Conservation (phyloP, 495 filamentous ascomycete genomes). For the Podospora bellae-mahoneyi region DNA sequence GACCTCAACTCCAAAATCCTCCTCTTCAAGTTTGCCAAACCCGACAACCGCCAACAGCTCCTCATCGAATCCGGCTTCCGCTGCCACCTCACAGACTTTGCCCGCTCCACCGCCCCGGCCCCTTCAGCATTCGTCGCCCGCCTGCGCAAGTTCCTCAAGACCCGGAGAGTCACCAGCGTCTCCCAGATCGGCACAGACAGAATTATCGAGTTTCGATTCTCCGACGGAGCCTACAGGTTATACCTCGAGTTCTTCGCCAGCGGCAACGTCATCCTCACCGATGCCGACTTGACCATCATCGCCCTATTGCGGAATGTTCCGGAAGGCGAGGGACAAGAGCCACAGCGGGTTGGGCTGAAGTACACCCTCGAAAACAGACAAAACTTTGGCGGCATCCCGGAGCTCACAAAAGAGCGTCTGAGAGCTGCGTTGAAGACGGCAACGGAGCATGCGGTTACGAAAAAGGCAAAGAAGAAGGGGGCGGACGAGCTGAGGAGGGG, state of each 20-base stretch:
- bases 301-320: constrained; percentile 76
- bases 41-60: constrained; percentile 79
- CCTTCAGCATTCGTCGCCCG: constrained; percentile 80
- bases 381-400: constrained; percentile 70
- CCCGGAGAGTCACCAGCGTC: constrained; percentile 75
- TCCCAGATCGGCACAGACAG: constrained; percentile 89
- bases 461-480: constrained; percentile 71
- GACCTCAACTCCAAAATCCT: constrained; percentile 93
- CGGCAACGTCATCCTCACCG: constrained; percentile 90
- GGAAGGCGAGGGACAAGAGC: constrained; percentile 67
- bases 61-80: constrained; percentile 94
- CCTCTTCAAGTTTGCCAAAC: constrained; percentile 86
- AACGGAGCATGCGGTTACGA: constrained; percentile 48
- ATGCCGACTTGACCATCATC: constrained; percentile 72
- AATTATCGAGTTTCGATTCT: constrained; percentile 88
- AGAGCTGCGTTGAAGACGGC: constrained; percentile 64
- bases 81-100: constrained; percentile 87
- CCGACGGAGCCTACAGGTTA: constrained; percentile 80
- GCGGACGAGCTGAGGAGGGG: constrained; percentile 73
- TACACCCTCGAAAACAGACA: constrained; percentile 82
- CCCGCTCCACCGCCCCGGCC: constrained; percentile 73
- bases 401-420: constrained; percentile 68
- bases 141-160: constrained; percentile 82
- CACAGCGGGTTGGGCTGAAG: constrained; percentile 68
- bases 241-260: constrained; percentile 92